Evolutionary conservation across 192 early-diverging fungal species (phyloP), one percentile per base, ranked within the genome.

Genomic region (Entomortierella beljakovae): DNA sequence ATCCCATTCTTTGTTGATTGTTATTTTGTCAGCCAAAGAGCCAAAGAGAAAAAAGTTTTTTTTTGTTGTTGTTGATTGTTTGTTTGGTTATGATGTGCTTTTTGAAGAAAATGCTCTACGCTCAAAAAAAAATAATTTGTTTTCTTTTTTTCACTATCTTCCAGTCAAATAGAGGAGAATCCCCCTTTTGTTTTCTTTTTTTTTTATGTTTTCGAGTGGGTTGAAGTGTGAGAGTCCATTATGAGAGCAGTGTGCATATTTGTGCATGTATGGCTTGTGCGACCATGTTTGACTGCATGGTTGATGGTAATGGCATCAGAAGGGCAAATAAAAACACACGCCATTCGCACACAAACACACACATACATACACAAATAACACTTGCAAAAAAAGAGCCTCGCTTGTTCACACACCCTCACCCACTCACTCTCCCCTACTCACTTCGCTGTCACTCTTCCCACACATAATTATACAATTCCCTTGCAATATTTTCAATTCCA

Each of bases 181-280:
- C 51, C 32, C 18, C 55, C 55, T 57, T 57, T 57, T 29, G 32
- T 31, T 57, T 34, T n/a, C 28, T 18, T 20, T 20, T 46, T 46
- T 11, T 11, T 46, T 11, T 11, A 20, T 46, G 37, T 38, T 6
- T 20, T 3, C 11, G 43, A 46, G 43, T 46, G 43, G 43, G 43
- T 20, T 11, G 20, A 46, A 46, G 7, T 46, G 43, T 53, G 28
- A 5, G 22, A 53, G 51, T 29, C 9, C 2, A 26, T n/a, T 15
- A 46, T 46, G 43, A 11, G 43, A 46, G 43, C 43, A 46, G 15
- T 3, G 6, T 46, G 43, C 43, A 16, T 15, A 16, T 20, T 46
- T 46, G 43, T 20, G 49, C 31, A 28, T 26, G 13, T 57, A 7
- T 32, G 32, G 55, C 26, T 25, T 25, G 52, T 29, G 52, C 52